Base-by-base conservation (phyloP, 2,329 filamentous ascomycete species). In the Colletotrichum endophyticum region DNA sequence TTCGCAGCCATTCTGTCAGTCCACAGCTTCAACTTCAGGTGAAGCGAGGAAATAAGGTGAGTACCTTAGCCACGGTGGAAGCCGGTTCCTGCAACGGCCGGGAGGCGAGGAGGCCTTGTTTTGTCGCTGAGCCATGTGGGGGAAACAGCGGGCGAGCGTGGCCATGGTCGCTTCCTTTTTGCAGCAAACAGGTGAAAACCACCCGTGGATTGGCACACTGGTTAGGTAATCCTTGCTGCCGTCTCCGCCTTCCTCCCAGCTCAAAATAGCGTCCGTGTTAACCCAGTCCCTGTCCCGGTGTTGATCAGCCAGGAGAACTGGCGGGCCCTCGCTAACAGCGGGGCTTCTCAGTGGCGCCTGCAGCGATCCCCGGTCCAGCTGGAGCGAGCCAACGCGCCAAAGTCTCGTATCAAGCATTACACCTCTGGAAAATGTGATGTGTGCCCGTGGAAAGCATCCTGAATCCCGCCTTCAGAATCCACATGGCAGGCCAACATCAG, bases 11-110 rank as follows among this genome's bases (percentile, higher is more conserved):
- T n/a, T 22, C 44, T 68, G 66, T 30, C 44, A 27, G 44, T 49
- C 66, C 44, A 68, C 66, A 70, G 74, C 70, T 76, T 76, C 71
- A 66, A 74, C 6, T 76, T 76, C 71, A 74, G 70, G 74, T 74
- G 74, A 69, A 34, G 68, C 25, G n/a, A 68, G 25, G 12, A 53
- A 39, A 56, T 19, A 73, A 59, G 64, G 57, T 64, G 63, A 56
- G 27, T 56, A n/a, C n/a, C n/a, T n/a, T n/a, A 53, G 44, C 44
- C 44, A 53, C n/a, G n/a, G n/a, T 22, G n/a, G 44, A 53, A 13
- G 44, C 44, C 44, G 44, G 59, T n/a, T 44, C 68, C 19, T 34
- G 39, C 44, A 72, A 72, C 67, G 68, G 59, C 19, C 30, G 44
- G 44, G 39, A 64, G 49, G 44, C 44, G 6, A 53, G 44, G 16